phyloP scores from a whole-genome alignment of 2,329 filamentous ascomycete species.

The Apiospora hydei region DNA sequence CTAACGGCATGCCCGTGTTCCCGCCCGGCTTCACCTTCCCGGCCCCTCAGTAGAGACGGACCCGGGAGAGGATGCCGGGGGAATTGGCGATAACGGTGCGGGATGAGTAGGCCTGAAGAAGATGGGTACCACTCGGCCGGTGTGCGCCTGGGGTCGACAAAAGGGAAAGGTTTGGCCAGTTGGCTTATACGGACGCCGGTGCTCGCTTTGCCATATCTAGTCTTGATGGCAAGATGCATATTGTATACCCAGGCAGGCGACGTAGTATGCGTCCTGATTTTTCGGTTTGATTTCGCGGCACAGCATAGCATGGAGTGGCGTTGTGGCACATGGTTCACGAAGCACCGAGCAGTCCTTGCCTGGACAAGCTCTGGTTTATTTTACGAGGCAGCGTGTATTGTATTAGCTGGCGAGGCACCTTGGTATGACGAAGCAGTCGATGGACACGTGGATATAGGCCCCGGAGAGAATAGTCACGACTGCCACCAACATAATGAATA shows the following conservation, averaged over 20 bases:
- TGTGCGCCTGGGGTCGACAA: not conserved
- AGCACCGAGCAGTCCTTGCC: not conserved
- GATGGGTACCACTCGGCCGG: not conserved
- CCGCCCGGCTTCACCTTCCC: conserved; percentile 54
- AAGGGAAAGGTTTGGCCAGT: not conserved
- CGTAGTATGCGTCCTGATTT: not conserved
- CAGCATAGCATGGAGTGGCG: conserved; percentile 22
- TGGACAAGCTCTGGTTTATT: not conserved
- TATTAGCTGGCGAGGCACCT: not conserved
- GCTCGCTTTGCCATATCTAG: not conserved
- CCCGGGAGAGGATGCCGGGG: not conserved
- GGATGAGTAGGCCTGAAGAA: not conserved
- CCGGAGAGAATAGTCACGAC: conserved; percentile 8
- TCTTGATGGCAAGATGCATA: not conserved
- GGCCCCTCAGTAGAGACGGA: conserved; percentile 36
- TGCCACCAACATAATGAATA: not conserved
- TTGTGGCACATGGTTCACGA: conserved; percentile 15
- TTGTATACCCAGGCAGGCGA: conserved; percentile 6
- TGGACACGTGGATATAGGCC: not conserved
- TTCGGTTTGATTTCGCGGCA: conserved; percentile 19
- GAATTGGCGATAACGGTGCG: not conserved
- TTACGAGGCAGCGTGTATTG: not conserved
- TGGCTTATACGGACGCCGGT: not conserved
- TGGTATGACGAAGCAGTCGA: not conserved
- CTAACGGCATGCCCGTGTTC: conserved; percentile 59